Base-by-base conservation (phyloP, 2,329 filamentous ascomycete genomes). In the Diplodia intermedia region DNA sequence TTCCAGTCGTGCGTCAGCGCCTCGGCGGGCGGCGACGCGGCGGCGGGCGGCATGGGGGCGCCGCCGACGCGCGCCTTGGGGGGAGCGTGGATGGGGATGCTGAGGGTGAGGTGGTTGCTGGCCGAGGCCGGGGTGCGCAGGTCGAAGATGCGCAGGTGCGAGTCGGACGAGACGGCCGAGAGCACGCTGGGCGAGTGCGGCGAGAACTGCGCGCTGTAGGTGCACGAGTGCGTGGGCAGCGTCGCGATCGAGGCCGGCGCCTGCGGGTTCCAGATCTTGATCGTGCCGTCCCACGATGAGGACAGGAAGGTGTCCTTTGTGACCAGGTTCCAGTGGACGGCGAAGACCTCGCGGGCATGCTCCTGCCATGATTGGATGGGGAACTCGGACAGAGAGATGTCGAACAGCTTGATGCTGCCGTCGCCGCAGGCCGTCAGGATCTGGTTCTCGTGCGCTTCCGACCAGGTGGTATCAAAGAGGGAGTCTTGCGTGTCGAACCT, bases 1-100 rank as follows among this genome's bases (percentile, higher is more conserved):
- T 99, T 99, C 95, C 95, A 99, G 79, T 99, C 95, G 80, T 98
- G 95, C 0, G 94, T 97, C 38, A 99, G 86, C 47, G 92, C 88
- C 82, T 99, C 95, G 11, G 88, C 95, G 11, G 88, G 86, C 0
- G 93, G 93, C n/a, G 88, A 83, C 9, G 84, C 77, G 1, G 78
- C 78, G 9, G 79, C 77, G 0, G 78, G 73, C 1, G 79, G 77
- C 5, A 79, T 75, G 9, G 78, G 36, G 36, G 36, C 36, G 36
- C 36, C 76, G 7, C 80, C 82, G 68, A 81, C 77, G n/a, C 82
- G 81, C 12, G 83, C 80, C 18, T 87, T 84, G 0, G 86, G 85
- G 3, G 88, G 84, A 2, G 88, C 87, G 79, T 97, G 93, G 55
- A 97, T 94, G 0, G 94, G 92, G 66, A 98, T 91, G 71, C 91